Percentiles rank a stretch among this genome's conserved stretches.
Evolutionary conservation across 768 basidiomycete genomes (phyloP).

Genomic region (Phanerodontia chrysosporium): DNA sequence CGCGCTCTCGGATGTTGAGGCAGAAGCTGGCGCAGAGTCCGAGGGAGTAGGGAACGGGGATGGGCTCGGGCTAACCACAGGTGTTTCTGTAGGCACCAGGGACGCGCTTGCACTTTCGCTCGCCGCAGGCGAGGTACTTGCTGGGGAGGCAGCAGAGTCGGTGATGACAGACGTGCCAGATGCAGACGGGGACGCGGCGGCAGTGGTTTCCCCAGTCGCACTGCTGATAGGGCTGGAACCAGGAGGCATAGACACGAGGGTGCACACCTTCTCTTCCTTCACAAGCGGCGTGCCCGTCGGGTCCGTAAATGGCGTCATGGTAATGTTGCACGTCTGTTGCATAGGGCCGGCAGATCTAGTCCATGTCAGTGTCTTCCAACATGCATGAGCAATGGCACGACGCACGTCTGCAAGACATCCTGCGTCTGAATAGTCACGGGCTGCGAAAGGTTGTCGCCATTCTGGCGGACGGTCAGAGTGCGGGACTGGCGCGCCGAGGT

Average conservation of each 20-base stretch:
- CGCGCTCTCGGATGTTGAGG: slow-evolving; percentile 13
- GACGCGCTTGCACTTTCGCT: background rate
- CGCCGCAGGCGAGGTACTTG: background rate
- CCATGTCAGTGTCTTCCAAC: background rate
- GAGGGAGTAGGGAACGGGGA: background rate
- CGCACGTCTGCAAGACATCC: slow-evolving; percentile 38
- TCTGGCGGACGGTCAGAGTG: slow-evolving; percentile 16
- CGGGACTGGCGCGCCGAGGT: slow-evolving; percentile 11
- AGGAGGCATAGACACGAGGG: background rate
- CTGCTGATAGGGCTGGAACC: slow-evolving; percentile 5
- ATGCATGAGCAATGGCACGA: slow-evolving; percentile 2
- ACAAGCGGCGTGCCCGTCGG: slow-evolving; percentile 26
- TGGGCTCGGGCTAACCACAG: background rate
- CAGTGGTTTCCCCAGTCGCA: background rate
- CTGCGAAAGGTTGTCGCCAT: slow-evolving; percentile 23
- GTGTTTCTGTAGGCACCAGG: background rate
- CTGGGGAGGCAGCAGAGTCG: slow-evolving; percentile 5
- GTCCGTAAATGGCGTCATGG: slow-evolving; percentile 30
- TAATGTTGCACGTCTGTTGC: slow-evolving; percentile 33
- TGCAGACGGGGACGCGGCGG: background rate
- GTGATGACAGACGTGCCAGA: slow-evolving; percentile 4
- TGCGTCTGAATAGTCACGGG: slow-evolving; percentile 35
- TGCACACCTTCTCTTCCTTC: slow-evolving; percentile 30
- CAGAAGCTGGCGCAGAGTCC: background rate
- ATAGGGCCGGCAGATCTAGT: slow-evolving; percentile 25